A percentile compares a stretch with the other conserved stretches of the same genome.
Conservation (phyloP, 2,329 filamentous ascomycete genomes). For the Parastagonospora avenae region DNA sequence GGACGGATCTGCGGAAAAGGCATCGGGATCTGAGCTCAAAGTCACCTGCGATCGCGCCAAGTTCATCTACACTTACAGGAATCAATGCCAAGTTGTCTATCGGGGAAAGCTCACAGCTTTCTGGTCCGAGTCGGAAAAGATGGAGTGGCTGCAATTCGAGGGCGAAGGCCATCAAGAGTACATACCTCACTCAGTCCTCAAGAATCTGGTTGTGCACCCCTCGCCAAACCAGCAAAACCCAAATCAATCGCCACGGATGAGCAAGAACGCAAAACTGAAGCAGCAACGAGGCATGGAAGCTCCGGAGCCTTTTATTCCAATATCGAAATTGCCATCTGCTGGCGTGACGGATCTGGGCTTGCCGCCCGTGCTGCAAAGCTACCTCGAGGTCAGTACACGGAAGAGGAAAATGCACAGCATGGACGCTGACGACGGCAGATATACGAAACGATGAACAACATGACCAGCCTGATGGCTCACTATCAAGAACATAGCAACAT, state of each 20-base stretch:
- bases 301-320: constrained; percentile 49
- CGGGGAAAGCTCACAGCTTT: constrained; percentile 77
- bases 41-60: constrained; percentile 79
- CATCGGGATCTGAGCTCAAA: constrained; percentile 68
- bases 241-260: constrained; percentile 62
- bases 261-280: constrained; percentile 60
- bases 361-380: constrained; percentile 61
- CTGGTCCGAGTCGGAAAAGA: constrained; percentile 77
- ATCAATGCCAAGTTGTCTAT: constrained; percentile 78
- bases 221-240: constrained; percentile 55
- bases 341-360: constrained; percentile 60
- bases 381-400: constrained; percentile 62
- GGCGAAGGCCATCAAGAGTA: constrained; percentile 82
- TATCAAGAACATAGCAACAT: constrained; percentile 59
- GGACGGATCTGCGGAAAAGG: constrained; percentile 67
- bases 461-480: constrained; percentile 65
- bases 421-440: constrained; percentile 53
- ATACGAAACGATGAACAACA: constrained; percentile 68
- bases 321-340: constrained; percentile 53
- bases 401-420: constrained; percentile 10
- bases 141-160: constrained; percentile 84
- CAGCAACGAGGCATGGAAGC: constrained; percentile 31
- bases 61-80: constrained; percentile 88
- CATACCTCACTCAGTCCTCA: constrained; percentile 69
- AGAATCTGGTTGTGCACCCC: constrained; percentile 51